Evolutionary conservation across 192 early-diverging fungal species (phyloP).

Genomic region (Coemansia sp.): DNA sequence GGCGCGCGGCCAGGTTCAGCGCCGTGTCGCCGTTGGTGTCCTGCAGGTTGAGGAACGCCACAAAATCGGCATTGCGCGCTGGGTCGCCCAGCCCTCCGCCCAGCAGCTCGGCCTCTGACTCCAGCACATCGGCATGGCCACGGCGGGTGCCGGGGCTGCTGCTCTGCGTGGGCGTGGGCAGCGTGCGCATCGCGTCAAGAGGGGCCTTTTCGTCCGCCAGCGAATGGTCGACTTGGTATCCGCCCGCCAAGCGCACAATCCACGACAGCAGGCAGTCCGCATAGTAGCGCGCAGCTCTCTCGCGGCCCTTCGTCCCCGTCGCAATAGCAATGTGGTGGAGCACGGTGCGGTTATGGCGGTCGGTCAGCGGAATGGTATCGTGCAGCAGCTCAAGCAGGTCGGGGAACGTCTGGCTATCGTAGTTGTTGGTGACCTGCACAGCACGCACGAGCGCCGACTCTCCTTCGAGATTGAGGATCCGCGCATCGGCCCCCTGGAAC

Average conservation of each 20-base stretch:
- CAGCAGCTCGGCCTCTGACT: neutral
- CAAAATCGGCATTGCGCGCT: constrained; percentile 62
- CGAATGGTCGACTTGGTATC: constrained; percentile 38
- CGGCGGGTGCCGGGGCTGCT: constrained; percentile 20
- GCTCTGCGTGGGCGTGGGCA: constrained; percentile 40
- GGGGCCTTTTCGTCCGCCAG: constrained; percentile 6
- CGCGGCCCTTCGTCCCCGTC: constrained; percentile 67
- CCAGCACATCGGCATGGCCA: neutral
- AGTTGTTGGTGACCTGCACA: constrained; percentile 83
- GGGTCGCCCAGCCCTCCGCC: neutral
- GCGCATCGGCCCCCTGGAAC: constrained; percentile 68
- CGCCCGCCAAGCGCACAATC: constrained; percentile 55
- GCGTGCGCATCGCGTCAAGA: neutral
- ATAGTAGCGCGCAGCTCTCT: constrained; percentile 80
- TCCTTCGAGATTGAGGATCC: constrained; percentile 70
- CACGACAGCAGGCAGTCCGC: constrained; percentile 79
- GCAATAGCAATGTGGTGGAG: constrained; percentile 87
- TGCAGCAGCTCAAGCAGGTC: constrained; percentile 70
- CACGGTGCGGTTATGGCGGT: constrained; percentile 79
- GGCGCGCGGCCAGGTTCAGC: constrained; percentile 80
- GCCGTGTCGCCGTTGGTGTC: constrained; percentile 89
- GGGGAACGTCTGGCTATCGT: constrained; percentile 77
- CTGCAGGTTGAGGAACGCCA: constrained; percentile 75
- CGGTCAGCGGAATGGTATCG: constrained; percentile 70
- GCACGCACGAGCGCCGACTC: constrained; percentile 89